These are phyloP conservation scores for Physaria fendleri DNA, from an alignment of 345 rosid species.

Conservation along the genomic window DNA sequence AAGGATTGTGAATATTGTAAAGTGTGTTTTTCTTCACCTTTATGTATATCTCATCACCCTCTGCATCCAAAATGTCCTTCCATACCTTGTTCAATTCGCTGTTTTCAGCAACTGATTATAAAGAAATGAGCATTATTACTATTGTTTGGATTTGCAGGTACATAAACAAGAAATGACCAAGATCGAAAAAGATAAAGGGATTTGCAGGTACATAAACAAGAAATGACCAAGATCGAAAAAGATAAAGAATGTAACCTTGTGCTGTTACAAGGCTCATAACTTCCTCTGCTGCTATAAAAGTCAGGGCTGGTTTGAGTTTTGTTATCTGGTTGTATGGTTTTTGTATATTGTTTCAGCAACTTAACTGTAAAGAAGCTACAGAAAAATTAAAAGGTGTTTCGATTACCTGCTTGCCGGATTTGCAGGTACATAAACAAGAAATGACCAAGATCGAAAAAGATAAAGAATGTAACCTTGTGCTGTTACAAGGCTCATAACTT, in stretches of 20 bases:
- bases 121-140: neutral
- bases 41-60: conserved; percentile 93
- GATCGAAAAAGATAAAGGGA: neutral
- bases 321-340: conserved; percentile 58
- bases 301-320: conserved; percentile 73
- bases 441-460: neutral
- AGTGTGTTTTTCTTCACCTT: conserved; percentile 42
- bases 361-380: neutral
- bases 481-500: conserved; percentile 95
- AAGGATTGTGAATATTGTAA: neutral
- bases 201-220: neutral
- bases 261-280: conserved; percentile 98
- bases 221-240: neutral
- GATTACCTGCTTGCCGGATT: too few relatives aligned
- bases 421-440: neutral
- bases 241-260: conserved; percentile 58
- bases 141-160: neutral
- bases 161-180: neutral
- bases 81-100: conserved; percentile 87
- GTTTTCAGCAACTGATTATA: conserved; percentile 68
- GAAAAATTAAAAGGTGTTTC: neutral
- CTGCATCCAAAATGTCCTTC: conserved; percentile 90
- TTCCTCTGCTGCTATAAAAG: conserved; percentile 93
- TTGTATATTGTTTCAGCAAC: conserved; percentile 5
- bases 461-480: conserved; percentile 75